Conservation (phyloP, 192 early-diverging fungal genomes). For the Linnemannia schmuckeri region DNA sequence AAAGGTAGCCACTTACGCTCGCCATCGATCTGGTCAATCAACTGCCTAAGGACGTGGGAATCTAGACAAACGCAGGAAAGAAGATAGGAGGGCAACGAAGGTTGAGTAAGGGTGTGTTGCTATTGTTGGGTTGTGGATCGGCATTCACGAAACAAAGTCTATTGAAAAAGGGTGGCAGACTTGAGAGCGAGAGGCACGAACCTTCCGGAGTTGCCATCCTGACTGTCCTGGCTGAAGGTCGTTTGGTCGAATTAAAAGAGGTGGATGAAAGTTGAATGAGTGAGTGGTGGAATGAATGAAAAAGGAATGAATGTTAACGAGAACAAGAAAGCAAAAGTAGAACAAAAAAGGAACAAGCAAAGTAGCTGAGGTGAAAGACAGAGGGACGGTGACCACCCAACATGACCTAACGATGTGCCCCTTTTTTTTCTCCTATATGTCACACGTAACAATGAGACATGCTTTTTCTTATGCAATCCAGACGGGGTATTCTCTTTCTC, state of each 20-base stretch:
- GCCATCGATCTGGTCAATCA: constrained; percentile 52
- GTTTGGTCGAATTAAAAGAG: background rate
- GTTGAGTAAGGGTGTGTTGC: background rate
- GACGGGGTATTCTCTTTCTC: background rate
- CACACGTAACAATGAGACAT: background rate
- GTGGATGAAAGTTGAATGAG: background rate
- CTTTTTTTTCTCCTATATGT: background rate
- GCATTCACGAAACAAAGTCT: background rate
- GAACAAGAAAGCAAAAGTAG: background rate
- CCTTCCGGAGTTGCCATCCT: constrained; percentile 24
- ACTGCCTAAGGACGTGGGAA: constrained; percentile 46
- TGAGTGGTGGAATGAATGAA: background rate
- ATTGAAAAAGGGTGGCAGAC: background rate
- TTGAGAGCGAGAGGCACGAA: background rate
- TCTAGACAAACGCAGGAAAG: constrained; percentile 1
- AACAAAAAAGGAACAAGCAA: background rate
- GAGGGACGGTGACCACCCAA: background rate
- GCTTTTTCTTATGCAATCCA: background rate
- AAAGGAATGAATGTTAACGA: too few species aligned
- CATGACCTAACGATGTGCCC: background rate
- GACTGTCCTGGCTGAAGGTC: background rate
- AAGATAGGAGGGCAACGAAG: background rate
- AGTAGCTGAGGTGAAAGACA: background rate
- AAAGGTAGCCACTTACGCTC: constrained; percentile 26
- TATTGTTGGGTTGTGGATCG: background rate